Conservation (phyloP, 2,329 filamentous ascomycete genomes). For the Aspergillus brunneoviolaceus region DNA sequence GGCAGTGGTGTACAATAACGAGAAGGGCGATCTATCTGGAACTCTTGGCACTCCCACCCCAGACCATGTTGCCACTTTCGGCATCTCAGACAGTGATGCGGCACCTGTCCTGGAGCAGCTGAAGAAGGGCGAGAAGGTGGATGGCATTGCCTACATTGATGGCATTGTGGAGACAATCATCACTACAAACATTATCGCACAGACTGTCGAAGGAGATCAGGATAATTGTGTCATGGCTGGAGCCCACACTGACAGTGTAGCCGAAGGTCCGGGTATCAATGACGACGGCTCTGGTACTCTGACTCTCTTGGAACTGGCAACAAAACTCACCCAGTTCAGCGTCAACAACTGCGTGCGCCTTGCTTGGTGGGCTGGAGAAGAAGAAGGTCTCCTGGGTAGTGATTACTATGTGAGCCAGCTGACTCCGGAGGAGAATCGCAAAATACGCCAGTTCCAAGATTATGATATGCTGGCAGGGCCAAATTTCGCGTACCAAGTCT, state of each 20-base stretch:
- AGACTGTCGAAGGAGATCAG: constrained; percentile 57
- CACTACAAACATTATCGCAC: constrained; percentile 60
- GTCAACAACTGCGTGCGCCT: constrained; percentile 70
- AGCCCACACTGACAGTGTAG: constrained; percentile 61
- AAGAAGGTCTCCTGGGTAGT: constrained; percentile 61
- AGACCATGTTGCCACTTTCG: constrained; percentile 62
- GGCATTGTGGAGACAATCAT: constrained; percentile 48
- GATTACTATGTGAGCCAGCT: constrained; percentile 55
- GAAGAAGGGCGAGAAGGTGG: constrained; percentile 44
- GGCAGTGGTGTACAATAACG: constrained; percentile 73
- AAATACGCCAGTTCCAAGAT: constrained; percentile 66
- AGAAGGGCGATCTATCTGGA: constrained; percentile 60
- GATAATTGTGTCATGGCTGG: constrained; percentile 59
- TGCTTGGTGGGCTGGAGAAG: constrained; percentile 63
- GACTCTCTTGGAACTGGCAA: constrained; percentile 58
- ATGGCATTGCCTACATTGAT: constrained; percentile 44
- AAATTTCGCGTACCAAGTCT: constrained; percentile 57
- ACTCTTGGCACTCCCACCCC: constrained; percentile 63
- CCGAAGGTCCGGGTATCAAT: constrained; percentile 68
- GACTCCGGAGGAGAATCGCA: constrained; percentile 51
- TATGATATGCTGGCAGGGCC: constrained; percentile 68
- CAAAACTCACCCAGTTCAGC: constrained; percentile 66
- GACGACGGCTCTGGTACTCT: constrained; percentile 71
- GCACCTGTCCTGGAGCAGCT: constrained; percentile 57
- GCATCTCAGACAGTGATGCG: constrained; percentile 62